Evolutionary conservation across 345 rosid genomes (phyloP), one percentile per base, ranked within the genome.

Genomic region (Clarkia xantiana): DNA sequence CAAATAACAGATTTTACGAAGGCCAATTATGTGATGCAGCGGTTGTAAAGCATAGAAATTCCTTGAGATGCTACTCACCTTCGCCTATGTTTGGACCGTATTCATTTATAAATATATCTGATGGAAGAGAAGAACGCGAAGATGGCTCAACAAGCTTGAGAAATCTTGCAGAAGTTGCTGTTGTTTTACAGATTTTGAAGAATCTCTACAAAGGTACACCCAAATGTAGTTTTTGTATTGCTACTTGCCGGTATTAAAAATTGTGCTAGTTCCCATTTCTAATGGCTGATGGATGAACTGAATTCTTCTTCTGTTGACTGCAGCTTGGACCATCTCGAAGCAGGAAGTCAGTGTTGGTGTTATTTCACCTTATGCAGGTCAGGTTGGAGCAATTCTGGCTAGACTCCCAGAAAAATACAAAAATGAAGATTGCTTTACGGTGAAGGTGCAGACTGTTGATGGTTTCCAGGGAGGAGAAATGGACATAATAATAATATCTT

Each of bases 61-160:
- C 69, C 45, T 55, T 56, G 20, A 71, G 48, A 22, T n/a, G 40
- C 14, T 57, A 63, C 58, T 59, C 75, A 19, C 74, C 51, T 1
- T 60, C 71, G 44, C 62, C 75, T 10, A 62, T 65, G 68, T 78
- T 64, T 46, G 80, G 75, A 13, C 71, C 77, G n/a, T 77, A 67
- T 49, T 62, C 84, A 1, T 74, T 78, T 58, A 57, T 78, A n/a
- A 72, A 78, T 61, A 52, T 72, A 15, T 14, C 48, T 20, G 64
- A 54, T 43, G 78, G 78, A 47, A 40, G 66, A 51, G 86, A 79
- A 47, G 58, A 73, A 19, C 1, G 10, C 0, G 75, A 44, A 40
- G 58, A 56, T 38, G 47, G 23, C 7, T 63, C 65, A 5, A 14
- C 17, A 13, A 73, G 86, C 56, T 1, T 3, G 18, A 67, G 58